Conservation (phyloP, 495 filamentous ascomycete genomes). For the Sordaria brevicollis region DNA sequence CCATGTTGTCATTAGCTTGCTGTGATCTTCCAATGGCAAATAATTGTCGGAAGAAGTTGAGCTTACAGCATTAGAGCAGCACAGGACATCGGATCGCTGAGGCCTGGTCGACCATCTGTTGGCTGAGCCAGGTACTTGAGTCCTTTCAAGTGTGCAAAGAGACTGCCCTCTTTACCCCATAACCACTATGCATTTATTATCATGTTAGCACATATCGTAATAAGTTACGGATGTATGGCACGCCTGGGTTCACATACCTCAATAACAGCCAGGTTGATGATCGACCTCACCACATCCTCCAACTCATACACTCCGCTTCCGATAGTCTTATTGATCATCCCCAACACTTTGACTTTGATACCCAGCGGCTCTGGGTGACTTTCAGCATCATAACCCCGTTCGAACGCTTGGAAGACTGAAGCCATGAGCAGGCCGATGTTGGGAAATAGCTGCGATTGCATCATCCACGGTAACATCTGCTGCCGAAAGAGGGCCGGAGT, state of each 20-base stretch:
- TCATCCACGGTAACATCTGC: conserved; percentile 17
- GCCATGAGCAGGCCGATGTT: conserved; percentile 19
- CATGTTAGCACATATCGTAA: neutral
- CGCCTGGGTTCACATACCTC: too few relatives aligned
- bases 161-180: conserved; percentile 12
- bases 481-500: conserved; percentile 4
- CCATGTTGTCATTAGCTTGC: neutral
- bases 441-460: conserved; percentile 18
- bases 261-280: conserved; percentile 15
- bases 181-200: conserved; percentile 10
- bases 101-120: conserved; percentile 4
- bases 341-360: conserved; percentile 9
- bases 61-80: conserved; percentile 5
- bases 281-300: conserved; percentile 10
- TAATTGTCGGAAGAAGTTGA: neutral
- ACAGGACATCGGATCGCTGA: conserved; percentile 6
- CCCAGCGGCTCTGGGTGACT: conserved; percentile 6
- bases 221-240: neutral
- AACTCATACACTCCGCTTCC: conserved; percentile 4
- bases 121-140: conserved; percentile 9
- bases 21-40: neutral
- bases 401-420: conserved; percentile 8
- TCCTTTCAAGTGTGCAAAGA: conserved; percentile 17
- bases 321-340: conserved; percentile 12
- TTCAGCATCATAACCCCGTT: neutral